phyloP scores from a whole-genome alignment of 139 green algal genomes.

The Picochlorum sp. region DNA sequence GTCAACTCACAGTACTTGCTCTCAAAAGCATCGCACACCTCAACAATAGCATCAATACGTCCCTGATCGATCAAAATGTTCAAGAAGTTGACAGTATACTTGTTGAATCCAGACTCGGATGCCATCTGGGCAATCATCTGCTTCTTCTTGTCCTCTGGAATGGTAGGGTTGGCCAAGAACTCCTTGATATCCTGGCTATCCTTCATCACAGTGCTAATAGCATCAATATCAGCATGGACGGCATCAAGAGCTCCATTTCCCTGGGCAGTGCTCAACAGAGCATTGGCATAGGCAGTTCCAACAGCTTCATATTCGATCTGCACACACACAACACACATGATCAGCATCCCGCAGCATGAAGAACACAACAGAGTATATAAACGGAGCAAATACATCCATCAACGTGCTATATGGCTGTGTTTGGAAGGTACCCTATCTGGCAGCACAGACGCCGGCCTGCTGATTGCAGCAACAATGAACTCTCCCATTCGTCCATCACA shows the following conservation, averaged over 20 bases:
- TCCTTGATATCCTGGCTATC: slow-evolving; percentile 52
- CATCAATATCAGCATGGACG: slow-evolving; percentile 75
- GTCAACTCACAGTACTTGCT: slow-evolving; percentile 88
- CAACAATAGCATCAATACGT: slow-evolving; percentile 67
- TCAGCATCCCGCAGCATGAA: no score
- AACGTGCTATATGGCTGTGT: no score
- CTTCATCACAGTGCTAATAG: slow-evolving; percentile 57
- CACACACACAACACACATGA: not conserved
- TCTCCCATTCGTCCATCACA: no score
- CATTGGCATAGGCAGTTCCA: slow-evolving; percentile 78
- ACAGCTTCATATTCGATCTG: slow-evolving; percentile 38
- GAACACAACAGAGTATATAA: no score
- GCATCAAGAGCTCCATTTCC: slow-evolving; percentile 75
- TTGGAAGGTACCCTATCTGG: no score
- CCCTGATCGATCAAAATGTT: slow-evolving; percentile 89
- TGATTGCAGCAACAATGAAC: no score
- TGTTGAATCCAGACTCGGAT: slow-evolving; percentile 68
- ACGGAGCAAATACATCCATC: no score
- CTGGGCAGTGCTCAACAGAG: slow-evolving; percentile 86
- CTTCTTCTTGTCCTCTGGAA: slow-evolving; percentile 77
- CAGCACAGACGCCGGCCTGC: no score
- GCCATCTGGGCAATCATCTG: slow-evolving; percentile 72
- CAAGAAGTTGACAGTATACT: slow-evolving; percentile 94
- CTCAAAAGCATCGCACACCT: slow-evolving; percentile 91
- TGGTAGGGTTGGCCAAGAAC: slow-evolving; percentile 83